These are phyloP conservation scores for Pseudonectria buxi DNA, from an alignment of 2,329 filamentous ascomycete genomes.

Conservation along the genomic window DNA sequence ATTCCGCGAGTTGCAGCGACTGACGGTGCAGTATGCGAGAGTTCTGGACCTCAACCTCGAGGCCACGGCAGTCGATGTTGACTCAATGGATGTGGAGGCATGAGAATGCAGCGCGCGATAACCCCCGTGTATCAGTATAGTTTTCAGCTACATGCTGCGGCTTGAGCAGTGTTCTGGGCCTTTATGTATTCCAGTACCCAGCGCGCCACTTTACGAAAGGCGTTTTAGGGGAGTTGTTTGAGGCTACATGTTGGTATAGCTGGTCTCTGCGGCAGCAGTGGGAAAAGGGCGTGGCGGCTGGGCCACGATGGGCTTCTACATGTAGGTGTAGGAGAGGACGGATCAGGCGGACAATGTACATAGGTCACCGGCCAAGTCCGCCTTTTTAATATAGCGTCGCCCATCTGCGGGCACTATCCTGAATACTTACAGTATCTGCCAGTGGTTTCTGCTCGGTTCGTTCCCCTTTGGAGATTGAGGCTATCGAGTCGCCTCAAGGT, in stretches of 20 bases:
- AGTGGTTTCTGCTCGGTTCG: too few relatives aligned
- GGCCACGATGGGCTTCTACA: neutral
- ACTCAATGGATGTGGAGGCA: slow-evolving; percentile 36
- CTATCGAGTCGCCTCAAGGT: too few relatives aligned
- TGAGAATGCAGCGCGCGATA: too few relatives aligned
- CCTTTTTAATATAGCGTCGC: too few relatives aligned
- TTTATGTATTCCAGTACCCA: neutral
- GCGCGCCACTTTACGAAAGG: neutral
- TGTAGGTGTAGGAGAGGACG: neutral
- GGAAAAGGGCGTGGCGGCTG: slow-evolving; percentile 3
- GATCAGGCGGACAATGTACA: too few relatives aligned
- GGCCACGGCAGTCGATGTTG: slow-evolving; percentile 37
- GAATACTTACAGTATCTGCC: too few relatives aligned
- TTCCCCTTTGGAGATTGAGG: too few relatives aligned
- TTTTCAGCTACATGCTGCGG: neutral
- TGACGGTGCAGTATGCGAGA: slow-evolving; percentile 91
- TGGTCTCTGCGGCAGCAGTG: slow-evolving; percentile 2
- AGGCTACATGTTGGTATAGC: slow-evolving; percentile 6
- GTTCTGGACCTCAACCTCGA: slow-evolving; percentile 59
- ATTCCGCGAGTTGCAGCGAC: slow-evolving; percentile 86
- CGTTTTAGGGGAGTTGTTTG: slow-evolving; percentile 6
- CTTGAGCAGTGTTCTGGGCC: neutral
- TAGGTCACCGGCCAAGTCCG: too few relatives aligned
- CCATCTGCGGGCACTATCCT: too few relatives aligned
- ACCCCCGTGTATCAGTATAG: slow-evolving; percentile 15